These are phyloP conservation scores for Logfia minima DNA, from an alignment of 129 eudicot species.

Conservation along the genomic window DNA sequence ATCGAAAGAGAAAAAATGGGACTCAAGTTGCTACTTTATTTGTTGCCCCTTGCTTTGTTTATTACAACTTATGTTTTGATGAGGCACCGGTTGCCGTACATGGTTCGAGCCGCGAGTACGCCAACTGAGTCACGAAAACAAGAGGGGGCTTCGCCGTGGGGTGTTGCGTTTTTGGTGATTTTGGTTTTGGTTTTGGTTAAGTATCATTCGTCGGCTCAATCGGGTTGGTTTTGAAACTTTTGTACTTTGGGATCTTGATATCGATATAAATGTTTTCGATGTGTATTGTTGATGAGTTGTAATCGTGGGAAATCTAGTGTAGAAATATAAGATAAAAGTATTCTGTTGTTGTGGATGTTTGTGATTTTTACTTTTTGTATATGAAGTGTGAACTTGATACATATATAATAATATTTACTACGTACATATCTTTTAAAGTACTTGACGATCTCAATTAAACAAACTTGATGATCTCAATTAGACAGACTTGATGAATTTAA, in stretches of 20 bases:
- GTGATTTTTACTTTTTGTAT: not conserved
- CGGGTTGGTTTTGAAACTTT: constrained; percentile 52
- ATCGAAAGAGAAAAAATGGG: constrained; percentile 40
- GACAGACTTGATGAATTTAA: too few relatives aligned
- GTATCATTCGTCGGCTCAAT: constrained; percentile 50
- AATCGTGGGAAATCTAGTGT: not conserved
- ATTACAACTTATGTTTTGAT: constrained; percentile 27
- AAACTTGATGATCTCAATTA: too few relatives aligned
- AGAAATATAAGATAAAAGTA: not conserved
- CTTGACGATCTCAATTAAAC: too few relatives aligned
- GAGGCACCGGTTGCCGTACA: constrained; percentile 33
- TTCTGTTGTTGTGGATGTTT: not conserved
- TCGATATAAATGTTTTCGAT: not conserved
- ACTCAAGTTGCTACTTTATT: constrained; percentile 41
- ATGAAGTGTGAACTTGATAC: too few relatives aligned
- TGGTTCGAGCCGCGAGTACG: constrained; percentile 26
- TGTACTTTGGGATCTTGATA: not conserved
- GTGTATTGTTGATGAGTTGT: constrained; percentile 7
- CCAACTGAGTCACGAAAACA: constrained; percentile 26
- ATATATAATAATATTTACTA: too few relatives aligned
- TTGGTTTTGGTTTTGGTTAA: constrained; percentile 57
- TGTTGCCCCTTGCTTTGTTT: constrained; percentile 49
- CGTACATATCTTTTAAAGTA: too few relatives aligned
- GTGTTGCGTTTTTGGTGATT: constrained; percentile 48
- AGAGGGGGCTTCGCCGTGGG: constrained; percentile 58